These are phyloP conservation scores for Pouteria campechiana DNA, from an alignment of 179 eudicot genomes.

Conservation along the genomic window DNA sequence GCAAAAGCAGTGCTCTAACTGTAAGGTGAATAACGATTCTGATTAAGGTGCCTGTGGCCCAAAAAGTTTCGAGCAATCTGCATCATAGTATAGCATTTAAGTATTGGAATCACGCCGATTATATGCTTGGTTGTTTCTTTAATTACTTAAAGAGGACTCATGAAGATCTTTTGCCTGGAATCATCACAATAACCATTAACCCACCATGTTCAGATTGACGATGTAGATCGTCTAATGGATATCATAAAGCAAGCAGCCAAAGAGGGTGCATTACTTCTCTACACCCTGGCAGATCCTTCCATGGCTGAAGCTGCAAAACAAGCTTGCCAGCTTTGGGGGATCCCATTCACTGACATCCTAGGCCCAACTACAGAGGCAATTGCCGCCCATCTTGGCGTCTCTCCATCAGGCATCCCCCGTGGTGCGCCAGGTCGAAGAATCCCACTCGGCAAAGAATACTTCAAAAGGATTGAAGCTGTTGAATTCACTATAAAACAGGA, in stretches of 20 bases:
- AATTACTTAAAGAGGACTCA: too few species aligned
- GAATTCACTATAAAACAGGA: conserved; percentile 96
- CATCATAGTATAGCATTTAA: too few species aligned
- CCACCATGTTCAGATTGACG: conserved; percentile 44
- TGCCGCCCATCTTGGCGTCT: conserved; percentile 77
- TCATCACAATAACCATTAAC: too few species aligned
- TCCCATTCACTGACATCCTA: conserved; percentile 59
- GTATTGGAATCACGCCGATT: too few species aligned
- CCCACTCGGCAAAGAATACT: conserved; percentile 64
- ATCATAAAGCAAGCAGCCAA: conserved; percentile 76
- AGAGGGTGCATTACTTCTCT: conserved; percentile 73
- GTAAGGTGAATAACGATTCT: too few species aligned
- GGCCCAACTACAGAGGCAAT: conserved; percentile 82
- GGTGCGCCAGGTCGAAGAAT: conserved; percentile 62
- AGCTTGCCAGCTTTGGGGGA: conserved; percentile 71
- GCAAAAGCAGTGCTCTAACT: too few species aligned
- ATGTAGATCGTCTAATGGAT: conserved; percentile 63
- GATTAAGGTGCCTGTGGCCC: too few species aligned
- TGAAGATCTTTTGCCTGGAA: too few species aligned
- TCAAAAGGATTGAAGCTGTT: conserved; percentile 75
- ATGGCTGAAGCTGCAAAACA: conserved; percentile 66
- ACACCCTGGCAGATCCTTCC: conserved; percentile 84
- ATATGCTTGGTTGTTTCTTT: too few species aligned
- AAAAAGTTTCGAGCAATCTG: too few species aligned
- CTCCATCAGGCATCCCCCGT: conserved; percentile 83